Conservation (phyloP, 2,329 filamentous ascomycete genomes). For the Colletotrichum sp. region DNA sequence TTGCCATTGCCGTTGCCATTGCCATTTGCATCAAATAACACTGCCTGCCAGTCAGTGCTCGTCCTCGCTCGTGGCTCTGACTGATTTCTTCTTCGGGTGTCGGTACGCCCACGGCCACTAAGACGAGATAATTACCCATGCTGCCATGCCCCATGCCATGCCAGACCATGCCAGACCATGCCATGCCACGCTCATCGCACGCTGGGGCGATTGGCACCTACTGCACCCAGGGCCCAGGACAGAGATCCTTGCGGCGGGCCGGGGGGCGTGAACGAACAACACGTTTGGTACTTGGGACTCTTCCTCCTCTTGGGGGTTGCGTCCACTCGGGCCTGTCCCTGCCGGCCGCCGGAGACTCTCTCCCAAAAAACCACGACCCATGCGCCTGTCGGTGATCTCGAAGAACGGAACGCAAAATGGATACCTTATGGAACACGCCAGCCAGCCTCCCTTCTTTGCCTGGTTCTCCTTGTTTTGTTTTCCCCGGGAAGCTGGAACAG, state of each 20-base stretch:
- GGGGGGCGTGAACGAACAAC: constrained; percentile 14
- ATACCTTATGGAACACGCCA: constrained; percentile 12
- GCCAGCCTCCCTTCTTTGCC: constrained; percentile 1
- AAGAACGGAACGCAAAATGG: constrained; percentile 19
- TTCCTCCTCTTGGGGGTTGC: not conserved
- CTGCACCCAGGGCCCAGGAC: not conserved
- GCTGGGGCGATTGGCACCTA: constrained; percentile 12
- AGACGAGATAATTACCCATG: constrained; percentile 12
- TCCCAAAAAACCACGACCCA: constrained; percentile 11
- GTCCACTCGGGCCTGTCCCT: constrained; percentile 18
- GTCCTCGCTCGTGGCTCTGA: not conserved
- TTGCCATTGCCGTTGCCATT: constrained; percentile 3
- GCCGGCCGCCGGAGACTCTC: constrained; percentile 3
- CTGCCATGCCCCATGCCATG: not conserved
- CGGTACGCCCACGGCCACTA: not conserved
- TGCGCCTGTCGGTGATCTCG: constrained; percentile 20
- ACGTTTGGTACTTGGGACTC: not conserved
- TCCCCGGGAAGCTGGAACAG: not conserved
- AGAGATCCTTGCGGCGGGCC: constrained; percentile 1
- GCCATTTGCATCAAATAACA: not conserved
- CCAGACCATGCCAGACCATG: constrained; percentile 7
- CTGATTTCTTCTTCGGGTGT: not conserved
- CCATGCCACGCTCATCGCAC: constrained; percentile 18
- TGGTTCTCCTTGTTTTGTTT: constrained; percentile 1
- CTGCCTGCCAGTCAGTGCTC: not conserved